These are phyloP conservation scores for Trichoderma harzianum DNA, from an alignment of 2,329 filamentous ascomycete genomes.

Conservation along the genomic window DNA sequence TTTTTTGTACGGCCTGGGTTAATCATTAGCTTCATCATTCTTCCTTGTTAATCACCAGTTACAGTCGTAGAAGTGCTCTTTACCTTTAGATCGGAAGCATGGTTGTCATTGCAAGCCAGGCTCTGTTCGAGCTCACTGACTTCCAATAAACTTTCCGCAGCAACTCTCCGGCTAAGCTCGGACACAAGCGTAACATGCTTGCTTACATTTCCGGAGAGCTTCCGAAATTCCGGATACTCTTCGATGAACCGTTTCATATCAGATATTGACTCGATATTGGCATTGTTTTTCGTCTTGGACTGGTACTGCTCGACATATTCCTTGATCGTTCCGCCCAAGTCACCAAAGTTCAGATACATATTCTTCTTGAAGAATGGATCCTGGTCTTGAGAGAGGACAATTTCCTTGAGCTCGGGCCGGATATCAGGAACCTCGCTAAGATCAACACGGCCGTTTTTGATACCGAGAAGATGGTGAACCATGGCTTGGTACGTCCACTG, in stretches of 20 bases:
- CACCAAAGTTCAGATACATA: constrained; percentile 97
- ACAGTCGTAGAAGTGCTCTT: neutral
- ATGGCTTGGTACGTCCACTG: constrained; percentile 99
- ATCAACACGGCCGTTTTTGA: constrained; percentile 91
- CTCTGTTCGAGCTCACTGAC: constrained; percentile 97
- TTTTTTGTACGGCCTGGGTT: constrained; percentile 70
- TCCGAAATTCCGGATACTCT: constrained; percentile 96
- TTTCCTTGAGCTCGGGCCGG: constrained; percentile 83
- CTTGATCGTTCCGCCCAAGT: constrained; percentile 93
- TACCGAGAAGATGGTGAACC: constrained; percentile 94
- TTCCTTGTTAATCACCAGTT: neutral
- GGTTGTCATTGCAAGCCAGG: constrained; percentile 94
- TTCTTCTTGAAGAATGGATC: constrained; percentile 99
- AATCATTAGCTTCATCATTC: constrained; percentile 24
- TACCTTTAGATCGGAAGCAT: constrained; percentile 86
- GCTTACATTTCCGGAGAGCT: constrained; percentile 95
- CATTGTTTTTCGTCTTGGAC: constrained; percentile 92
- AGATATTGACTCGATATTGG: constrained; percentile 92
- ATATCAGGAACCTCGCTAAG: constrained; percentile 80
- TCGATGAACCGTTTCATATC: constrained; percentile 99
- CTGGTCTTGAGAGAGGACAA: constrained; percentile 93
- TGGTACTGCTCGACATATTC: constrained; percentile 99
- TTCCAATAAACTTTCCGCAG: constrained; percentile 83
- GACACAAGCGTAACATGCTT: constrained; percentile 97
- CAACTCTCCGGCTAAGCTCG: constrained; percentile 85